Percentiles rank a stretch among this genome's conserved stretches.
These are phyloP conservation scores for Juncus inflexus DNA, from an alignment of 176 grass and related monocot genomes.

Conservation along the genomic window DNA sequence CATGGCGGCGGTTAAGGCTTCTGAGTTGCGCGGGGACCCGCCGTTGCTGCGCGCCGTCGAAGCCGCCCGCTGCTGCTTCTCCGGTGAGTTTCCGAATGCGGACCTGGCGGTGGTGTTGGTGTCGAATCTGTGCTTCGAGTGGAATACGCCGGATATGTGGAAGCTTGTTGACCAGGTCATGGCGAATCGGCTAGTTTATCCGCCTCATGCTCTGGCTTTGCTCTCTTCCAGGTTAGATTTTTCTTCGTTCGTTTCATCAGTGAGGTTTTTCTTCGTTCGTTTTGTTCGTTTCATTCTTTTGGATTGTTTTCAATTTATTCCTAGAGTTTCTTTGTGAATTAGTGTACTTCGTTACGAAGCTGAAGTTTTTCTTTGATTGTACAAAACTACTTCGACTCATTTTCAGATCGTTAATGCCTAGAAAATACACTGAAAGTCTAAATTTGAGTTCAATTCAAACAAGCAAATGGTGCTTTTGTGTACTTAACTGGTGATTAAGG, in stretches of 20 bases:
- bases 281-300: not conserved
- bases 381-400: no score
- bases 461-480: not conserved
- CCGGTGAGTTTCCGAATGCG: constrained; percentile 45
- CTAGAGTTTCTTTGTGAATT: not conserved
- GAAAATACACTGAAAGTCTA: no score
- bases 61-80: constrained; percentile 52
- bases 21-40: constrained; percentile 79
- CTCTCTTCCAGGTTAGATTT: constrained; percentile 62
- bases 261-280: not conserved
- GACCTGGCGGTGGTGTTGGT: constrained; percentile 74
- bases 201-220: constrained; percentile 75
- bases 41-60: constrained; percentile 55
- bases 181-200: constrained; percentile 49
- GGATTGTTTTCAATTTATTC: constrained; percentile 7
- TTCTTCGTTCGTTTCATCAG: no score
- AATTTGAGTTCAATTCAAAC: no score
- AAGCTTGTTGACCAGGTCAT: constrained; percentile 86
- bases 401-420: no score
- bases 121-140: constrained; percentile 86
- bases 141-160: constrained; percentile 76
- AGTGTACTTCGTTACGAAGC: not conserved
- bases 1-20: constrained; percentile 69
- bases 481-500: no score
- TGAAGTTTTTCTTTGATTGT: not conserved